A percentile compares a stretch with the other conserved stretches of the same genome.
These are phyloP conservation scores for Aspergillus avenaceus DNA, from an alignment of 495 filamentous ascomycete species.

Conservation along the genomic window DNA sequence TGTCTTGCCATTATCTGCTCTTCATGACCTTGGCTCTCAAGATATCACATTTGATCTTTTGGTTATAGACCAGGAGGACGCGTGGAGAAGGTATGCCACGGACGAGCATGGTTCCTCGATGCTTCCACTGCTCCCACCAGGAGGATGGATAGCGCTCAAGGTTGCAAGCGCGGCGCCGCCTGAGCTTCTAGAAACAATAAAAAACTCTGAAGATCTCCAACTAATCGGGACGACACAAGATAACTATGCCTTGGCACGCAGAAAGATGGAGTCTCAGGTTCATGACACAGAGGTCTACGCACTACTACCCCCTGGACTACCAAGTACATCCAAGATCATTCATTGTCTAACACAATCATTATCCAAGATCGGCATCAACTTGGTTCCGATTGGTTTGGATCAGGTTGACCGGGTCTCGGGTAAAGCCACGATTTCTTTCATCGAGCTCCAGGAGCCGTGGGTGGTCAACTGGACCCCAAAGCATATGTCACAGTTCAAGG, in stretches of 20 bases:
- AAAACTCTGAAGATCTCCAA: neutral
- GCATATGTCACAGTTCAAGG: constrained; percentile 13
- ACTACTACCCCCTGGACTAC: neutral
- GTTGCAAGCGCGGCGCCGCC: too few species aligned
- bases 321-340: constrained; percentile 6
- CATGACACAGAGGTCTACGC: constrained; percentile 16
- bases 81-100: too few species aligned
- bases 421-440: constrained; percentile 20
- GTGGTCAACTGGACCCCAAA: constrained; percentile 8
- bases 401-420: constrained; percentile 8
- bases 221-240: neutral
- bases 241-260: constrained; percentile 11
- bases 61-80: too few species aligned
- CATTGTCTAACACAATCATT: constrained; percentile 14
- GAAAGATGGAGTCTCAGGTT: constrained; percentile 6
- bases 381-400: constrained; percentile 13
- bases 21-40: too few species aligned
- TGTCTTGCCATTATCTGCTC: too few species aligned
- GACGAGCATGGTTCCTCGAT: too few species aligned
- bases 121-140: too few species aligned
- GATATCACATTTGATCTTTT: too few species aligned
- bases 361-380: constrained; percentile 8
- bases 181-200: too few species aligned
- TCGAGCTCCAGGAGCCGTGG: constrained; percentile 18
- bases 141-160: too few species aligned